Base-by-base conservation (phyloP, 2,329 filamentous ascomycete genomes). In the Diaporthe helianthi region DNA sequence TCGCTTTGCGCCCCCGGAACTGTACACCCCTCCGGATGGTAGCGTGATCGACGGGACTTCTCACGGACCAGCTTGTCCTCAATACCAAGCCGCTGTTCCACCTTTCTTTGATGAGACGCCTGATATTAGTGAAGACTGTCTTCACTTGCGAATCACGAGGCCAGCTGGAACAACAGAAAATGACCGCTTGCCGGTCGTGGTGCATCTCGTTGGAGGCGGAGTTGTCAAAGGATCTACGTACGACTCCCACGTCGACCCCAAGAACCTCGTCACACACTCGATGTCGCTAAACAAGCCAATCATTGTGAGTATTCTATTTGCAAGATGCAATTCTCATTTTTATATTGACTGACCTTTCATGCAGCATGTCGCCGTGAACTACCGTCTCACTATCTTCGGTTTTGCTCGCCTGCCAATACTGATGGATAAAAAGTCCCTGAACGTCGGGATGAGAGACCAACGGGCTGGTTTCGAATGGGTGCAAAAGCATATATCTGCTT, bases 341-440 rank as follows among this genome's bases (percentile, higher is more conserved):
- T n/a, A n/a, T n/a, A n/a, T n/a, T 65, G n/a, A 13, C 10, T 66
- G 26, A 46, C 38, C 26, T 15, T 31, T 4, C 4, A 8, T 1
- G 26, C 17, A 66, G 64, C 41, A 70, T 10, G 64, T 67, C 8
- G 63, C 53, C 26, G 7, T 77, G 12, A 75, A 77, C 38, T 78
- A 76, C 44, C 73, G 77, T 3, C 47, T 79, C 0, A 76, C 72
- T 0, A 77, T 78, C 38, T 79, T 79, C 54, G 78, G 78, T 0
- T 80, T 78, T 53, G 74, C 75, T 0, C 70, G 71, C 0, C 73
- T 77, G 0, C 71, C 71, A 0, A 54, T 70, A 1, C 70, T 79
- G 2, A 72, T 75, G 52, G 72, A 76, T 4, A 69, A 76, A 49
- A 76, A 75, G 33, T 76, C 75, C 0, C 44, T 76, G 33, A 76